These are phyloP conservation scores for Gautieria morchelliformis DNA, from an alignment of 768 basidiomycete genomes.

Conservation along the genomic window DNA sequence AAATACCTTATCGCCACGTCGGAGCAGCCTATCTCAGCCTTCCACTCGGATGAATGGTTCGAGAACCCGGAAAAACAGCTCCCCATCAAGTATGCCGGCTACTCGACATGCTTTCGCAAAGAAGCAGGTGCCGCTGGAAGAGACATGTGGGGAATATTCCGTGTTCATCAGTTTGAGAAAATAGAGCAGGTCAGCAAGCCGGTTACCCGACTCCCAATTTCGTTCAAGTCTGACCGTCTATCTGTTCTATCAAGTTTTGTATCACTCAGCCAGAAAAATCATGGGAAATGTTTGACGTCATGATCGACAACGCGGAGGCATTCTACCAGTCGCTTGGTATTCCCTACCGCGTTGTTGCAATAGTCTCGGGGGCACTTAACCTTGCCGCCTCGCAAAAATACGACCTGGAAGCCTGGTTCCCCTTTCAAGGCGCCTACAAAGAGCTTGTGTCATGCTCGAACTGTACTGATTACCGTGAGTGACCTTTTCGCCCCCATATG, in stretches of 20 bases:
- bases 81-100: constrained; percentile 83
- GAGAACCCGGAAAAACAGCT: constrained; percentile 86
- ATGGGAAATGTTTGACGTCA: constrained; percentile 87
- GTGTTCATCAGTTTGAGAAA: constrained; percentile 99
- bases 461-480: constrained; percentile 97
- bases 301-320: constrained; percentile 82
- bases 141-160: constrained; percentile 99
- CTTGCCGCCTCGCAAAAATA: constrained; percentile 96
- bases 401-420: constrained; percentile 99
- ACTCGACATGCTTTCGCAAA: constrained; percentile 96
- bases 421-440: constrained; percentile 93
- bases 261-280: constrained; percentile 92
- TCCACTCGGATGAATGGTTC: constrained; percentile 96
- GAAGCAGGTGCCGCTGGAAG: constrained; percentile 96
- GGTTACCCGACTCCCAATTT: not conserved
- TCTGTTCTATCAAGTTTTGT: constrained; percentile 54
- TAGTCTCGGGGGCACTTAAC: constrained; percentile 95
- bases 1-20: constrained; percentile 99
- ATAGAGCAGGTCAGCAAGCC: constrained; percentile 51
- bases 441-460: constrained; percentile 97
- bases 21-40: constrained; percentile 96
- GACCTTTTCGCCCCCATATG: not conserved
- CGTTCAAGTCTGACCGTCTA: not conserved
- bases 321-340: constrained; percentile 95
- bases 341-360: constrained; percentile 86